These are phyloP conservation scores for Aleurites moluccanus DNA, from an alignment of 441 rosid genomes.

Conservation along the genomic window DNA sequence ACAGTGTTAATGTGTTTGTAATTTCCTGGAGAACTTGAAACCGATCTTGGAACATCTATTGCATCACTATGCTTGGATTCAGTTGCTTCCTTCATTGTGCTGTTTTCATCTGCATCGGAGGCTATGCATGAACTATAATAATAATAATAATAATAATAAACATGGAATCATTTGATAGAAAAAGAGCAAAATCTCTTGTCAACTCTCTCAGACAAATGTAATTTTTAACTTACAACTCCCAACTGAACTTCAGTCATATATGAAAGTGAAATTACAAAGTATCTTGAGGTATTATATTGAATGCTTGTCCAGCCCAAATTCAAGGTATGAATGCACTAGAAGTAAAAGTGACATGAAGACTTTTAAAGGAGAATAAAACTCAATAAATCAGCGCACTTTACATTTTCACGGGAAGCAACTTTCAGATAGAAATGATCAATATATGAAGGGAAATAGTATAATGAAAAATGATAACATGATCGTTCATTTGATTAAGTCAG, in stretches of 20 bases:
- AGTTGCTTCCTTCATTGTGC: conserved; percentile 19
- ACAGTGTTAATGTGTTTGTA: conserved; percentile 11
- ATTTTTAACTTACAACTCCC: neutral
- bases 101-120: conserved; percentile 32
- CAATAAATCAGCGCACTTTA: neutral
- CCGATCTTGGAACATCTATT: conserved; percentile 24
- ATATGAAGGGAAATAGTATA: too few species aligned
- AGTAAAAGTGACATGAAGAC: neutral
- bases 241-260: neutral
- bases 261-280: neutral
- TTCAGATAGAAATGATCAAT: neutral
- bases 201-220: neutral
- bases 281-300: neutral
- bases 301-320: neutral
- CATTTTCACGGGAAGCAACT: neutral
- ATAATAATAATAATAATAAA: neutral
- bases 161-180: neutral
- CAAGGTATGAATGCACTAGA: conserved; percentile 2
- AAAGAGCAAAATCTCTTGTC: neutral
- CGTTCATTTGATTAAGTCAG: neutral
- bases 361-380: neutral
- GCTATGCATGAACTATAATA: neutral
- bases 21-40: conserved; percentile 26
- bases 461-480: neutral
- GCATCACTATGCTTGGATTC: conserved; percentile 17